Evolutionary conservation across 345 rosid genomes (phyloP), one percentile per base, ranked within the genome.

Genomic region (Cochlearia excelsa): DNA sequence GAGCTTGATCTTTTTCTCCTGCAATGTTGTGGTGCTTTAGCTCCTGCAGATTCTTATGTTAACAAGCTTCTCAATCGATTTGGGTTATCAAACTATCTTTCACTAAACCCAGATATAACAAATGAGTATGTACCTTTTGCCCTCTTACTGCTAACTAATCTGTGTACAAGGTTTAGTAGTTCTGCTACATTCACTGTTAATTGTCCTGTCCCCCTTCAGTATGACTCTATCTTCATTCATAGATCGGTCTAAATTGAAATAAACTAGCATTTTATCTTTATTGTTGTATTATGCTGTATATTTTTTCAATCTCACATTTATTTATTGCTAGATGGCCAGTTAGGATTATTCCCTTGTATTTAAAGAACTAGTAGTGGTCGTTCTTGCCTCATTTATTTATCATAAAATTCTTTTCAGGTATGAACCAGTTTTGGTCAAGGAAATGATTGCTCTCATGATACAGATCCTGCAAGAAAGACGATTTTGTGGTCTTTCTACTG

Each of bases 11-110:
- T 93, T 49, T 93, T 93, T 80, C 79, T 93, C 76, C 70, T 93
- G 74, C 99, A 93, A 66, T 93, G 84, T 75, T 89, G 99, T 87
- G 97, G 89, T 67, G 95, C 97, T 30, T 67, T 93, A 70, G 97
- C 95, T 79, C 94, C 97, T 1, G 80, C 94, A 57, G 95, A 89
- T 77, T 83, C 77, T 48, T 89, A 62, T 78, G 83, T 93, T 64
- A 65, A 53, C n/a, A 84, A 85, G 76, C 67, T 89, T 74, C 34
- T 89, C 26, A 84, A 77, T 48, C 94, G 94, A 69, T 93, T 89
- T 87, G 97, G 94, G 70, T 75, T 86, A 33, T 66, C 72, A 23
- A 76, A 67, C 74, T 93, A 86, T 68, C 80, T 83, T 40, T 80
- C 84, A 66, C 65, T 89, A 38, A 72, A 69, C 63, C 80, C 65